Evolutionary conservation across 78 protist genomes (phyloP).

Genomic region (Pelomyxa schiedti): DNA sequence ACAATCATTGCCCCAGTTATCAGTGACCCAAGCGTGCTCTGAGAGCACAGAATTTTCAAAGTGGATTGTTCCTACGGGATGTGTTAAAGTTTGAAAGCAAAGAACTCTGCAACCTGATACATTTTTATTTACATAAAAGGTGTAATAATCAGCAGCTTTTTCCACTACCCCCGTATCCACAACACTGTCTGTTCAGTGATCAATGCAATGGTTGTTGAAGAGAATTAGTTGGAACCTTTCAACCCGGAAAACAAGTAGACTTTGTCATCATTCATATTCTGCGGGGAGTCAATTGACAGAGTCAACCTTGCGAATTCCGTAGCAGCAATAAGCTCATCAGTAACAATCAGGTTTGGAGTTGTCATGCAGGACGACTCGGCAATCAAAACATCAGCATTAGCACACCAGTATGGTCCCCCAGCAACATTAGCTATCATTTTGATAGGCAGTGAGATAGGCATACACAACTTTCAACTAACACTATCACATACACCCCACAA

Average conservation of each 20-base stretch:
- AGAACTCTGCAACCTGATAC: not conserved
- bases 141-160: conserved; percentile 26
- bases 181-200: too few species aligned
- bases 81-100: too few species aligned
- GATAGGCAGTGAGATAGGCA: too few species aligned
- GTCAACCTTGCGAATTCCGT: conserved; percentile 23
- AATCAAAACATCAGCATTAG: conserved; percentile 7
- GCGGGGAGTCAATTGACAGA: conserved; percentile 33
- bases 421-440: too few species aligned
- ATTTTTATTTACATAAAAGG: not conserved
- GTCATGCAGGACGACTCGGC: conserved; percentile 39
- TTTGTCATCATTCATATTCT: conserved; percentile 17
- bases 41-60: conserved; percentile 16
- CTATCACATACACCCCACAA: too few species aligned
- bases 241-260: conserved; percentile 47
- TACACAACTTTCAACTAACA: too few species aligned
- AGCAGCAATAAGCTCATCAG: conserved; percentile 12
- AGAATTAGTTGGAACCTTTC: too few species aligned
- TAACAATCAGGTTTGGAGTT: conserved; percentile 18
- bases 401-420: conserved; percentile 18
- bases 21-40: conserved; percentile 38
- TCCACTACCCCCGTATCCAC: conserved; percentile 31
- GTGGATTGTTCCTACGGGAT: conserved; percentile 6
- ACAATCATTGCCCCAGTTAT: conserved; percentile 33
- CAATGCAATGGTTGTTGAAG: too few species aligned